These are phyloP conservation scores for Ceratopteris richardii DNA, from an alignment of 75 land plant species.

Conservation along the genomic window DNA sequence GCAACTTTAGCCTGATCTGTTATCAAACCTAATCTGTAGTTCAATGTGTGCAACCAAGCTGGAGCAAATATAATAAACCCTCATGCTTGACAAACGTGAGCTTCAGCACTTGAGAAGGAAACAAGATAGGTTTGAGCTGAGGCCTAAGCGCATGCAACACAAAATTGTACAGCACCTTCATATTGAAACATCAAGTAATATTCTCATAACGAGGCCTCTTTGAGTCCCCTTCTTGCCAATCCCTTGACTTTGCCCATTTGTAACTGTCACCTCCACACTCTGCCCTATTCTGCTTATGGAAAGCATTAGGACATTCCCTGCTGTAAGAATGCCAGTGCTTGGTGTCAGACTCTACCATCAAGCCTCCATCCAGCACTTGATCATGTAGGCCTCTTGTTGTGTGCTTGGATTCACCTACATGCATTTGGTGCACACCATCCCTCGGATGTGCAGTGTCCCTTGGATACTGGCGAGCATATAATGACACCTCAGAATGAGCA, in stretches of 20 bases:
- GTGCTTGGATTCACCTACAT: neutral
- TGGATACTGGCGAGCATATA: neutral
- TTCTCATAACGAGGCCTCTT: conserved; percentile 3
- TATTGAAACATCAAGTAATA: neutral
- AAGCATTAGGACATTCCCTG: neutral
- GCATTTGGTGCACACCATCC: neutral
- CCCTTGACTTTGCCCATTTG: neutral
- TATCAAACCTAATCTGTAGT: too few species aligned
- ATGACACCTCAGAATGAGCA: neutral
- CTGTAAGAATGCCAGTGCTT: neutral
- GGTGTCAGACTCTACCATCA: neutral
- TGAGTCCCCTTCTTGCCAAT: neutral
- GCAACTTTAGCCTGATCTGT: too few species aligned
- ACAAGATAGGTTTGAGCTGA: too few species aligned
- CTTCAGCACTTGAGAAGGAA: too few species aligned
- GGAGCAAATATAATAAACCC: too few species aligned
- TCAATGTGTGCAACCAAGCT: too few species aligned
- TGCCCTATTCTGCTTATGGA: neutral
- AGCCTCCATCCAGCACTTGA: neutral
- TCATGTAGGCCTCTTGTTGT: neutral
- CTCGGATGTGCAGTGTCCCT: neutral
- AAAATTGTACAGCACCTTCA: too few species aligned
- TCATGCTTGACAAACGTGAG: too few species aligned
- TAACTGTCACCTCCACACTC: neutral
- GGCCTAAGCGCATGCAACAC: too few species aligned